Evolutionary conservation across 129 eudicot species (phyloP), one percentile per base, ranked within the genome.

Genomic region (Arctium minus): DNA sequence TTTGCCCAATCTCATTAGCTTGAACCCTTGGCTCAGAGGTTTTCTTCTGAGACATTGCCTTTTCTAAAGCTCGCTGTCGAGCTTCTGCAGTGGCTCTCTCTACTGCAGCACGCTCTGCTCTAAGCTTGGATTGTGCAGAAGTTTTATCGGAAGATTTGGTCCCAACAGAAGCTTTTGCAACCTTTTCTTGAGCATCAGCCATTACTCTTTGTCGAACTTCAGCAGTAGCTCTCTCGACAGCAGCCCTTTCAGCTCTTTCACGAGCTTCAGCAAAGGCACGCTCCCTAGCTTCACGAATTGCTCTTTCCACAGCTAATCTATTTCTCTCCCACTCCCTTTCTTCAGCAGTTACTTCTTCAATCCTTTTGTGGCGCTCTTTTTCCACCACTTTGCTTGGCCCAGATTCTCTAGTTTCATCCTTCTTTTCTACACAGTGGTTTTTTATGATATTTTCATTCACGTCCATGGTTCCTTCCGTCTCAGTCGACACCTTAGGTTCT

Each of bases 41-140:
- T 70, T 71, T 77, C 80, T 90, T 92, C 80, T 85, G 92, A 6
- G 97, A 94, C 81, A 87, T 70, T 39, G 94, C 96, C 87, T 93
- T 96, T 80, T 92, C 92, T 77, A 93, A 90, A 50, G 99, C 99
- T 42, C 99, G 97, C 53, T 89, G 91, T 73, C 98, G 87, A 88
- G 98, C 98, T 85, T 96, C 98, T 72, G 94, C 86, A 33, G 93
- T 92, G 10, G 97, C 99, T 85, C 98, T 87, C 81, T 96, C 99
- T 10, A 96, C 99, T 10, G 96, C 97, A 76, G 99, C 99, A 35
- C 98, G 97, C 79, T 93, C 98, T 5, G 92, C 90, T 83, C 81
- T 92, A 77, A 90, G 90, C 86, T 90, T 96, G 60, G 93, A 94
- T 68, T 91, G 90, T 1, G 40, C 77, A 39, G 90, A 82, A 69